A percentile compares a stretch with the other conserved stretches of the same genome.
Evolutionary conservation across 371 early-diverging fungal species (phyloP).

Genomic region (Capniomyces stellatus): DNA sequence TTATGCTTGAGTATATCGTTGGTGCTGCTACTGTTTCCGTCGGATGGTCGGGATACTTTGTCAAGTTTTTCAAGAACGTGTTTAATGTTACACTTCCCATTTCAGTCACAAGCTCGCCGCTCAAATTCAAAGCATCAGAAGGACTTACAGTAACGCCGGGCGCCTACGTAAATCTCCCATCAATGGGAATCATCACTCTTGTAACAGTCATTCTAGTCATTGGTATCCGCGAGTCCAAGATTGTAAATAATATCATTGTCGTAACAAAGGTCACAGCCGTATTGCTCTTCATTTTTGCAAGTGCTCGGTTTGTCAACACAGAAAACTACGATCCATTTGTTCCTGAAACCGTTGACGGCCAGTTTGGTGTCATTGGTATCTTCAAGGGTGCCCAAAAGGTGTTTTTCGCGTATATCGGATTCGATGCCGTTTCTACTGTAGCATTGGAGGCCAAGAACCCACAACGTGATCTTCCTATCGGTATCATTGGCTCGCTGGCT

Average conservation of each 20-base stretch:
- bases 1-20: conserved; percentile 66
- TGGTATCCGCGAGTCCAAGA: conserved; percentile 55
- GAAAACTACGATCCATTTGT: conserved; percentile 63
- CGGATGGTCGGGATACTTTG: conserved; percentile 64
- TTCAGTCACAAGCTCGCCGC: conserved; percentile 31
- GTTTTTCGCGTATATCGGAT: no score
- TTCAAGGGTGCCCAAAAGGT: conserved; percentile 56
- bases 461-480: conserved; percentile 67
- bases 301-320: conserved; percentile 35
- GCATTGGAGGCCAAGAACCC: conserved; percentile 75
- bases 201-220: conserved; percentile 35
- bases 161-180: conserved; percentile 52
- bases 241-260: conserved; percentile 50
- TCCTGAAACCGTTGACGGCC: conserved; percentile 37
- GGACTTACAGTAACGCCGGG: conserved; percentile 29
- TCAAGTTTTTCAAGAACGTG: conserved; percentile 39
- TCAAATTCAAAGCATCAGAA: conserved; percentile 24
- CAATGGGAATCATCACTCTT: conserved; percentile 39
- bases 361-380: conserved; percentile 50
- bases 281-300: conserved; percentile 57
- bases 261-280: conserved; percentile 51
- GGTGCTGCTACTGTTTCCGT: conserved; percentile 54
- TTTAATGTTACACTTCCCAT: conserved; percentile 27
- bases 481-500: conserved; percentile 54
- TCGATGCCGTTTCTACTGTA: conserved; percentile 65